Evolutionary conservation across 305 asterid species (phyloP).

Genomic region (Fraxinus latifolia): DNA sequence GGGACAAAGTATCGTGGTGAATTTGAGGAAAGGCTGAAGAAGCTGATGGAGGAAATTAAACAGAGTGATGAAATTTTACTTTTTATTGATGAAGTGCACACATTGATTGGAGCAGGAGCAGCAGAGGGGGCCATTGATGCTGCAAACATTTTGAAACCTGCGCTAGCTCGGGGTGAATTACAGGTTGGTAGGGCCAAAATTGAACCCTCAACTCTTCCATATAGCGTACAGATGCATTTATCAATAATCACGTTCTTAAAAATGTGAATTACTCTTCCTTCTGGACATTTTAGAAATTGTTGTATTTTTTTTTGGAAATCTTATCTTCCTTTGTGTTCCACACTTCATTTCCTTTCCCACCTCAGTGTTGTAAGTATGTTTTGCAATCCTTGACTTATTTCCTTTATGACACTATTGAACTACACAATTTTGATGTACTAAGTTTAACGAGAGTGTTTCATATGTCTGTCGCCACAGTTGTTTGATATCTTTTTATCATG

Average conservation of each 20-base stretch:
- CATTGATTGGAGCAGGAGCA: conserved; percentile 98
- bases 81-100: conserved; percentile 96
- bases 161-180: conserved; percentile 94
- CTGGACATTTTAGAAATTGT: background rate
- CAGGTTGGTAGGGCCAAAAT: conserved; percentile 52
- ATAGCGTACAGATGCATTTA: background rate
- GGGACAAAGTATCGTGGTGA: conserved; percentile 99
- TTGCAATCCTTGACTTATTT: background rate
- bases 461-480: background rate
- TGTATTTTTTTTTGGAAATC: background rate
- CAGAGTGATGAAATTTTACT: conserved; percentile 92
- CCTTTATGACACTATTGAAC: background rate
- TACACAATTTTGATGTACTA: background rate
- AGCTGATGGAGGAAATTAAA: conserved; percentile 94
- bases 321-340: background rate
- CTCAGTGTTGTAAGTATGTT: background rate
- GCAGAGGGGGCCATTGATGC: conserved; percentile 99
- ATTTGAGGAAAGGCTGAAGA: conserved; percentile 92
- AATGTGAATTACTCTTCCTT: background rate
- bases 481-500: background rate
- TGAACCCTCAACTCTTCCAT: background rate
- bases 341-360: background rate
- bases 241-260: background rate
- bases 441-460: background rate
- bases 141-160: conserved; percentile 95